phyloP scores from a whole-genome alignment of 2,329 filamentous ascomycete species.

The Nakataea oryzae region DNA sequence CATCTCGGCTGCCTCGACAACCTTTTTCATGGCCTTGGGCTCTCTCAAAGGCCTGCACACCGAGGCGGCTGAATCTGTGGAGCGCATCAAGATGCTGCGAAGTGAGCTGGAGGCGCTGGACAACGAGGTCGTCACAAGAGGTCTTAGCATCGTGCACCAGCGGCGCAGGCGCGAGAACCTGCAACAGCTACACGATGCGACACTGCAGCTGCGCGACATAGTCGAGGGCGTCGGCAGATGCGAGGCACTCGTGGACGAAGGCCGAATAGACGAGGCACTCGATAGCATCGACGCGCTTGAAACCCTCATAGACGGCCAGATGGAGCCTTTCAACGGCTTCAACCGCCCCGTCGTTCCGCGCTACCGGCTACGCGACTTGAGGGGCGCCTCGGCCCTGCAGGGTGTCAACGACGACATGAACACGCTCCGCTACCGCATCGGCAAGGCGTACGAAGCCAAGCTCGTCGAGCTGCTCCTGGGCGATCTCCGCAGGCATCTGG shows the following conservation, averaged over 20 bases:
- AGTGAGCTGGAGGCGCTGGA: conserved; percentile 74
- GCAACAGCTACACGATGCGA: conserved; percentile 68
- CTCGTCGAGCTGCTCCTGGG: conserved; percentile 69
- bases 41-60: conserved; percentile 84
- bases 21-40: conserved; percentile 90
- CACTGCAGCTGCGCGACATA: conserved; percentile 71
- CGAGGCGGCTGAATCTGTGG: conserved; percentile 84
- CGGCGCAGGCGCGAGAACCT: conserved; percentile 76
- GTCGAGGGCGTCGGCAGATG: conserved; percentile 66
- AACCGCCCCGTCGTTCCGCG: neutral
- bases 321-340: conserved; percentile 24
- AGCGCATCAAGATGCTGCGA: conserved; percentile 71
- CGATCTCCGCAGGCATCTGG: conserved; percentile 73
- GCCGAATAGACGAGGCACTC: conserved; percentile 74
- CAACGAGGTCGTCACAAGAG: conserved; percentile 74
- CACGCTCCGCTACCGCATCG: conserved; percentile 68
- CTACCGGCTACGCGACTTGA: conserved; percentile 53
- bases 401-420: conserved; percentile 69
- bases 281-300: conserved; percentile 70
- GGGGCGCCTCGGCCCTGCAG: conserved; percentile 67
- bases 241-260: conserved; percentile 71
- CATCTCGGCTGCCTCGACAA: conserved; percentile 89
- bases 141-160: conserved; percentile 76
- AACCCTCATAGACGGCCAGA: conserved; percentile 65
- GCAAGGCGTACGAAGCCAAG: conserved; percentile 72